A percentile compares a stretch with the other conserved stretches of the same genome.
phyloP scores from a whole-genome alignment of 2,329 filamentous ascomycete genomes.

The Colletotrichum liaoningense region DNA sequence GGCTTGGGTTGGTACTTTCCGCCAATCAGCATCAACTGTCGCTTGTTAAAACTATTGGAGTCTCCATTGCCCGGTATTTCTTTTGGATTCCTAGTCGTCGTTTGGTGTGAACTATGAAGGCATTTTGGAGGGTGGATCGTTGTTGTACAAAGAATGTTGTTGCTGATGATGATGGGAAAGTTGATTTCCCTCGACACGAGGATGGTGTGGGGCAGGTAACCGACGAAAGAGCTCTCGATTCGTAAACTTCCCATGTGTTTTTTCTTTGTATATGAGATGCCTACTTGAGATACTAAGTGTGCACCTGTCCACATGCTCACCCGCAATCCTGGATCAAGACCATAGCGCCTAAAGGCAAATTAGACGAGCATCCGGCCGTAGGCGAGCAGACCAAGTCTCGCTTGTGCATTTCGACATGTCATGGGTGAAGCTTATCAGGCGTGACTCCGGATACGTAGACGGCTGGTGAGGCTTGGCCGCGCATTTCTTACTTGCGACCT shows the following conservation, averaged over 20 bases:
- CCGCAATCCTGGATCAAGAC: background rate
- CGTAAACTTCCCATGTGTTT: background rate
- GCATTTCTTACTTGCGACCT: background rate
- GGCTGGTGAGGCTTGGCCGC: background rate
- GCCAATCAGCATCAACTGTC: background rate
- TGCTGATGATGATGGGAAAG: no score
- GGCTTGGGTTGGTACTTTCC: background rate
- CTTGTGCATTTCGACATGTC: background rate
- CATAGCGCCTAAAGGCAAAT: background rate
- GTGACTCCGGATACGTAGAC: background rate
- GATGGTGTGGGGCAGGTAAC: no score
- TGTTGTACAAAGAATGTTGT: no score
- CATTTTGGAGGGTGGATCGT: no score
- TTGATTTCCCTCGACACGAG: no score
- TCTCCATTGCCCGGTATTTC: background rate
- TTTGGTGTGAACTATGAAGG: background rate
- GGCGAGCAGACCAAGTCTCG: background rate
- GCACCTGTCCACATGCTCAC: background rate
- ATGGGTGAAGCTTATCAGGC: background rate
- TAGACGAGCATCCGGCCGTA: background rate
- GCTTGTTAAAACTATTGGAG: background rate
- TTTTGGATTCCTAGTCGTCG: background rate
- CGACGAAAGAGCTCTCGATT: background rate
- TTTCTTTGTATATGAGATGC: no score
- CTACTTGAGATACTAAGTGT: background rate